Evolutionary conservation across 2,329 filamentous ascomycete genomes (phyloP).

Genomic region (Xylaria sp.): DNA sequence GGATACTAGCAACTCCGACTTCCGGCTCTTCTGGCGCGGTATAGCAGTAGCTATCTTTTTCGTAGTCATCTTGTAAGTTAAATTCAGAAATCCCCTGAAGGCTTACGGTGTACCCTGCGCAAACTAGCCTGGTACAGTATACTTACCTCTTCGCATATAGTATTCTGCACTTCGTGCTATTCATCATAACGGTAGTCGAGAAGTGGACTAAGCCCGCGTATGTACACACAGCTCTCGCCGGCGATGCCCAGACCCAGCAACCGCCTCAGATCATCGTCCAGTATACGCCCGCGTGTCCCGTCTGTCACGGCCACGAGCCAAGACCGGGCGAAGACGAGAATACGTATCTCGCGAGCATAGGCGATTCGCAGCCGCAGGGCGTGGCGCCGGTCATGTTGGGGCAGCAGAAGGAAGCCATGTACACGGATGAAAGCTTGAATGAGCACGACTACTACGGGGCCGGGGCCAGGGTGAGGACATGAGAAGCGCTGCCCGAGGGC

Average conservation of each 20-base stretch:
- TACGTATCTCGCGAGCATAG: slow-evolving; percentile 19
- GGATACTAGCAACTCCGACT: too few relatives aligned
- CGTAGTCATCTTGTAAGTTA: slow-evolving; percentile 14
- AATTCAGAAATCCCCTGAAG: too few relatives aligned
- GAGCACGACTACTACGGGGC: neutral
- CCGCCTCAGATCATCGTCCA: slow-evolving; percentile 33
- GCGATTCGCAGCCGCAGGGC: slow-evolving; percentile 33
- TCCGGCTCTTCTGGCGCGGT: slow-evolving; percentile 13
- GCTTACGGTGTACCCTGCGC: neutral
- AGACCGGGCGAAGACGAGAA: slow-evolving; percentile 21
- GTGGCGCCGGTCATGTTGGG: slow-evolving; percentile 27
- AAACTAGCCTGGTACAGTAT: neutral
- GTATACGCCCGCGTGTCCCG: slow-evolving; percentile 30
- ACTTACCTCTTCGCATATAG: slow-evolving; percentile 9
- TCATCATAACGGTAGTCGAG: slow-evolving; percentile 24
- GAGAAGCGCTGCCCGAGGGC: neutral
- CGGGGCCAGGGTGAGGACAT: neutral
- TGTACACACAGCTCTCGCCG: neutral
- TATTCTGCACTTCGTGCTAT: slow-evolving; percentile 18
- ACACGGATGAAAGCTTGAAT: slow-evolving; percentile 1
- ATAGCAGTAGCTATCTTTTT: neutral
- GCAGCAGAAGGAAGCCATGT: neutral
- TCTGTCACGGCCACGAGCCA: slow-evolving; percentile 24
- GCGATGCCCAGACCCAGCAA: slow-evolving; percentile 17
- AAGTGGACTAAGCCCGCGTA: slow-evolving; percentile 27